Percentiles rank a stretch among this genome's conserved stretches.
Evolutionary conservation across 495 filamentous ascomycete genomes (phyloP).

Genomic region (Schizothecium vesticola): DNA sequence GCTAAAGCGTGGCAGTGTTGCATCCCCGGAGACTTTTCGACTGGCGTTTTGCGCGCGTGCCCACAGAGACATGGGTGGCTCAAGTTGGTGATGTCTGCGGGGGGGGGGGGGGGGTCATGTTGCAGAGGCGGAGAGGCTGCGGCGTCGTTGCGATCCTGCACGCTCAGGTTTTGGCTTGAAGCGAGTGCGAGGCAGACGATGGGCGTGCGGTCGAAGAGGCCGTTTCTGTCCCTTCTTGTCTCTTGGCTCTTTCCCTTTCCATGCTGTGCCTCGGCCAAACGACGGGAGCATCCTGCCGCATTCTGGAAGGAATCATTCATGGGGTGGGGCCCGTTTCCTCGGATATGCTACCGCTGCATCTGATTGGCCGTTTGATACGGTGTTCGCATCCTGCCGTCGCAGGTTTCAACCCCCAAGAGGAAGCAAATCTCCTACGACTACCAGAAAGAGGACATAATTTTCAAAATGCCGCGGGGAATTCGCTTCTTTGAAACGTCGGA

Average conservation of each 20-base stretch:
- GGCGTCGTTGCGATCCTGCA: not conserved
- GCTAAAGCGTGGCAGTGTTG: conserved; percentile 1
- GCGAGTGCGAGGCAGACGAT: not conserved
- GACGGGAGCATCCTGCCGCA: not conserved
- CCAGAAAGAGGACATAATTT: conserved; percentile 5
- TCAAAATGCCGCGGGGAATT: not conserved
- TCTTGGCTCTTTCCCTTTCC: not conserved
- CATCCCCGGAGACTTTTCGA: not conserved
- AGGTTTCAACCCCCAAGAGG: not conserved
- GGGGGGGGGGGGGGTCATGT: not conserved
- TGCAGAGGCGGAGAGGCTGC: not conserved
- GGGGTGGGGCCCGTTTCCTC: not conserved
- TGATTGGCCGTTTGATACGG: not conserved
- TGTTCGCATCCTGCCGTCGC: not conserved
- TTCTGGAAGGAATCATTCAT: not conserved
- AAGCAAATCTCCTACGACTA: not conserved
- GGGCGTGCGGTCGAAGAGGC: not conserved
- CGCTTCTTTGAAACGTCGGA: not conserved
- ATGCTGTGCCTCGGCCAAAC: not conserved
- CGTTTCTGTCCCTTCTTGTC: not conserved
- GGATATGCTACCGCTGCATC: not conserved
- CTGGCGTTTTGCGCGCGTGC: not conserved
- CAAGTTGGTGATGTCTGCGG: not conserved
- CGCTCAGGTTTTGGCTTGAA: not conserved
- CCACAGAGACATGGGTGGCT: not conserved